Percentiles rank a stretch among this genome's conserved stretches.
Evolutionary conservation across 108 stramenopile species (phyloP).

Genomic region (Stephanodiscus triporus): DNA sequence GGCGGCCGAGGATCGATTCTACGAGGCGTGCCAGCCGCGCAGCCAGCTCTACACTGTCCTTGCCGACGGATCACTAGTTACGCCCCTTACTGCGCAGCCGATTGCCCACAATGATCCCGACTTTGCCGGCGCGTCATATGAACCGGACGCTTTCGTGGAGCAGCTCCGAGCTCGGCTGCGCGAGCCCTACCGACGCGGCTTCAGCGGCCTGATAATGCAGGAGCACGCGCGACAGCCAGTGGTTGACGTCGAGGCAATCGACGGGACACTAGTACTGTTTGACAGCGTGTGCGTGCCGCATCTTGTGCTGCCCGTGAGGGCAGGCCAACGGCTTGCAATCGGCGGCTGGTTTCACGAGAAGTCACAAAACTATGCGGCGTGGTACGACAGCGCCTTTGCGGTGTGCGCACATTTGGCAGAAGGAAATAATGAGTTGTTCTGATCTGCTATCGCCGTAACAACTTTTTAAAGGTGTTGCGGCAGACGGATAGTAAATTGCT

Average conservation of each 20-base stretch:
- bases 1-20: too few species aligned
- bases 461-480: background rate
- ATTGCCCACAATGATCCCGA: too few species aligned
- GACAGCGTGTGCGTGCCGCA: conserved; percentile 3
- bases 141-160: too few species aligned
- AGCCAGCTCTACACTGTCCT: too few species aligned
- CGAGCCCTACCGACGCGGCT: too few species aligned
- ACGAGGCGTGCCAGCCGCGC: too few species aligned
- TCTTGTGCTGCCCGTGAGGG: background rate
- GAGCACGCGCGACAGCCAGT: background rate
- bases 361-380: background rate
- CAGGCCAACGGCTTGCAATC: background rate
- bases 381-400: background rate
- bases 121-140: too few species aligned
- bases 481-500: background rate
- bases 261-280: background rate
- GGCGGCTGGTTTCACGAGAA: conserved; percentile 2
- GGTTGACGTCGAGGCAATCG: background rate
- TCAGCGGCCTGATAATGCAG: too few species aligned
- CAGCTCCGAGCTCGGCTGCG: too few species aligned
- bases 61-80: too few species aligned
- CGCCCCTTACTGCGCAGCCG: too few species aligned
- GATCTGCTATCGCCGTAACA: background rate
- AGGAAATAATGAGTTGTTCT: too few species aligned
- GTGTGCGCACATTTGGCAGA: background rate